These are phyloP conservation scores for Didymella exigua DNA, from an alignment of 2,329 filamentous ascomycete species.

Conservation along the genomic window DNA sequence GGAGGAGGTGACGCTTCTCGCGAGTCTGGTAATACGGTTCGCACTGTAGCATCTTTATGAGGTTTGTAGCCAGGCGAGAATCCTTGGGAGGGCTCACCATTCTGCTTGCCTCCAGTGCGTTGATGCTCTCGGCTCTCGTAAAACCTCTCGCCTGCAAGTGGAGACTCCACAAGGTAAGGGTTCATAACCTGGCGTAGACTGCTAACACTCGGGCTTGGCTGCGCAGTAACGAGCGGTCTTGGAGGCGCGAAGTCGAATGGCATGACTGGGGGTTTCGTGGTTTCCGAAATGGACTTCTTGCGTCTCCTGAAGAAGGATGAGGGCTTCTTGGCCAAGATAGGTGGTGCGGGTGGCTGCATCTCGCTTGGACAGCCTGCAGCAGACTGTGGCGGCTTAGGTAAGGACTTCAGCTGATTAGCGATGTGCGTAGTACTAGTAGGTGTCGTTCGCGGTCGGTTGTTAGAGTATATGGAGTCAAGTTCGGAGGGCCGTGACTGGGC, in stretches of 20 bases:
- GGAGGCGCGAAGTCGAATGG: conserved; percentile 49
- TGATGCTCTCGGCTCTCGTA: conserved; percentile 39
- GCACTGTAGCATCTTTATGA: conserved; percentile 72
- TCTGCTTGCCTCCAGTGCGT: conserved; percentile 29
- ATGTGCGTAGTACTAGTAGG: conserved; percentile 52
- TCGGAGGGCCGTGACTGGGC: conserved; percentile 32
- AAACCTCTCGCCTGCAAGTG: conserved; percentile 30
- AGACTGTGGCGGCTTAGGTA: conserved; percentile 36
- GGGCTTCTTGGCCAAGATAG: conserved; percentile 78
- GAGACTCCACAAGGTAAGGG: conserved; percentile 67
- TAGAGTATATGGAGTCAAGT: conserved; percentile 39
- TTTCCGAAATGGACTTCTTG: conserved; percentile 84
- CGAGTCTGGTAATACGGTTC: conserved; percentile 62
- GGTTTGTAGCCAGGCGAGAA: conserved; percentile 80
- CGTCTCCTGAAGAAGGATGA: conserved; percentile 92
- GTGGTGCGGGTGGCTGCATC: conserved; percentile 31
- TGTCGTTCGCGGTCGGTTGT: conserved; percentile 46
- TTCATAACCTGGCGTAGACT: conserved; percentile 87
- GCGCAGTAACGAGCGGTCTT: conserved; percentile 39
- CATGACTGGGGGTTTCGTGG: conserved; percentile 65
- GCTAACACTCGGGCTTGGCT: conserved; percentile 64
- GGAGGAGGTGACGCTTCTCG: conserved; percentile 29
- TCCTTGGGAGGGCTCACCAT: conserved; percentile 57
- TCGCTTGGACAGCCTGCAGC: conserved; percentile 30
- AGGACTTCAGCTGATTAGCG: conserved; percentile 56